A percentile compares a stretch with the other conserved stretches of the same genome.
Conservation (phyloP, 2,329 filamentous ascomycete species). For the Calonectria multiphialidica region DNA sequence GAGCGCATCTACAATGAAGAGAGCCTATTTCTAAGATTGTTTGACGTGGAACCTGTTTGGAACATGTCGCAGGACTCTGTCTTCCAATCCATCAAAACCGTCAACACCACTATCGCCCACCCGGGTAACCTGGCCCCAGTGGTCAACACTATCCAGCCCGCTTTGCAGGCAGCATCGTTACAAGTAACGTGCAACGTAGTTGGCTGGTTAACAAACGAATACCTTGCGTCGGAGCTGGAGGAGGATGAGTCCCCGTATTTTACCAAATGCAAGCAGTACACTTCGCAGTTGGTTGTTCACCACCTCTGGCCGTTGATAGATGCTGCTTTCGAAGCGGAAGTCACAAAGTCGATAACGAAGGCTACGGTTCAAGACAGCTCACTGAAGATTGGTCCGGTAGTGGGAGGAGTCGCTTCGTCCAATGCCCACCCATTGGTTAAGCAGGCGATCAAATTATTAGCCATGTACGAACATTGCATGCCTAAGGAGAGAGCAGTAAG, state of each 20-base stretch:
- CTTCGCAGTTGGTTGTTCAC: constrained; percentile 67
- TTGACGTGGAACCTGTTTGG: constrained; percentile 67
- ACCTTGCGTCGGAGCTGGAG: constrained; percentile 67
- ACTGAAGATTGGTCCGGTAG: constrained; percentile 63
- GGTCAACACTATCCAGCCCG: constrained; percentile 61
- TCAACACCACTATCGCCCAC: constrained; percentile 65
- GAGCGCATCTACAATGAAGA: constrained; percentile 69
- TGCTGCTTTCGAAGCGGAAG: constrained; percentile 65
- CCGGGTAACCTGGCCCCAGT: constrained; percentile 67
- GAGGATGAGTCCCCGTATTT: constrained; percentile 68
- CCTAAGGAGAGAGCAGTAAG: constrained; percentile 73
- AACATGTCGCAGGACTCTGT: constrained; percentile 62
- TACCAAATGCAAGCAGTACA: constrained; percentile 67
- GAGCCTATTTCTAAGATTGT: constrained; percentile 66
- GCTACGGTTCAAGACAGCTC: constrained; percentile 59
- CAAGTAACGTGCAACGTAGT: constrained; percentile 66
- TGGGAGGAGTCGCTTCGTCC: constrained; percentile 63
- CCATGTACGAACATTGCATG: constrained; percentile 74
- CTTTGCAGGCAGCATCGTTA: constrained; percentile 61
- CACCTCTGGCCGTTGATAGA: constrained; percentile 70
- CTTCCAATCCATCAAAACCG: constrained; percentile 62
- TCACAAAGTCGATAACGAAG: constrained; percentile 66
- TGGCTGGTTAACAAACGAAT: constrained; percentile 70
- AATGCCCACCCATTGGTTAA: constrained; percentile 71
- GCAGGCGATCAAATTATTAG: constrained; percentile 68